Conservation (phyloP, 1,284 basidiomycete species). For the Melanopsichium pennsylvanicum region DNA sequence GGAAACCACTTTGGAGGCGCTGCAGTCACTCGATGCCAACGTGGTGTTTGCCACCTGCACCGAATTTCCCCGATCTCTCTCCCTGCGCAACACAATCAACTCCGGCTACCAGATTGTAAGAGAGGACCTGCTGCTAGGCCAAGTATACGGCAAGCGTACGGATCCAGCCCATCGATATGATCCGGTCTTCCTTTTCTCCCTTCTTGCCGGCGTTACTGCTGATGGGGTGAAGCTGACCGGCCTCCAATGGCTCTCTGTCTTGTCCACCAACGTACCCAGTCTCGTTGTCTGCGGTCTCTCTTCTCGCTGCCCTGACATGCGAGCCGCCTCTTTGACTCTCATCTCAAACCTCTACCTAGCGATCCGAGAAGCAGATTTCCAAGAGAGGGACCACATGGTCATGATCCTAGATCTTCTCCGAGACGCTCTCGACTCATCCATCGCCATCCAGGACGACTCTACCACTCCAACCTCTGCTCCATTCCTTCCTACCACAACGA, state of each 20-base stretch:
- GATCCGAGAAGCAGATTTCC: slow-evolving; percentile 74
- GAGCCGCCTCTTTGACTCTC: slow-evolving; percentile 69
- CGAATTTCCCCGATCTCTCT: slow-evolving; percentile 71
- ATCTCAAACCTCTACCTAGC: slow-evolving; percentile 67
- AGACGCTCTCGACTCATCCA: slow-evolving; percentile 26
- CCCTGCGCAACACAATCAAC: slow-evolving; percentile 10
- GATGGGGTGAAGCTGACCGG: slow-evolving; percentile 71
- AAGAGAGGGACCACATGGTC: slow-evolving; percentile 79
- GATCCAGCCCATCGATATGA: slow-evolving; percentile 72
- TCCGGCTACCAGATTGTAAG: slow-evolving; percentile 31
- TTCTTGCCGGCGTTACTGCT: slow-evolving; percentile 74
- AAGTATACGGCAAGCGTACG: slow-evolving; percentile 33
- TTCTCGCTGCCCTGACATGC: slow-evolving; percentile 73
- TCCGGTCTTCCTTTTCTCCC: slow-evolving; percentile 77
- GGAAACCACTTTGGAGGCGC: slow-evolving; percentile 70
- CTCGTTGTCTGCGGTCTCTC: slow-evolving; percentile 79
- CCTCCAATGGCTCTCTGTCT: slow-evolving; percentile 82
- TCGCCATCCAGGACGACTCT: slow-evolving; percentile 12
- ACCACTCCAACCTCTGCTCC: slow-evolving; percentile 66
- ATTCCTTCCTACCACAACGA: slow-evolving; percentile 75
- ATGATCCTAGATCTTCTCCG: slow-evolving; percentile 77
- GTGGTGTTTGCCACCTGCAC: slow-evolving; percentile 78
- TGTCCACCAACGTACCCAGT: slow-evolving; percentile 80
- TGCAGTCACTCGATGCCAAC: slow-evolving; percentile 76
- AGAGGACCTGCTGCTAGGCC: slow-evolving; percentile 7